Percentiles rank a stretch among this genome's conserved stretches.
These are phyloP conservation scores for Talaromyces adpressus DNA, from an alignment of 495 filamentous ascomycete species.

Conservation along the genomic window DNA sequence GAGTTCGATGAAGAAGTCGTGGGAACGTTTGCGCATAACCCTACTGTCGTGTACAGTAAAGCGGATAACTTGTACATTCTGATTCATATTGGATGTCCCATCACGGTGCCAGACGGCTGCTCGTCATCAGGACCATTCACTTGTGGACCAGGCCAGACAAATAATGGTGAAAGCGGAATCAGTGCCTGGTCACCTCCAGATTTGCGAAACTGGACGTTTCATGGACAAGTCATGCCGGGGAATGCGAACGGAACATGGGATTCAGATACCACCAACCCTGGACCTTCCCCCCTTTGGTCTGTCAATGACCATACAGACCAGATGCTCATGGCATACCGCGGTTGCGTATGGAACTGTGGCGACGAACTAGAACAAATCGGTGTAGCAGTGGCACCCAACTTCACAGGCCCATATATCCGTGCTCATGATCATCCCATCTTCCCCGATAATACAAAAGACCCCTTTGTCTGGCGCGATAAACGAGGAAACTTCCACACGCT, in stretches of 20 bases:
- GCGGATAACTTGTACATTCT: constrained; percentile 25
- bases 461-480: constrained; percentile 34
- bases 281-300: constrained; percentile 21
- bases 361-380: constrained; percentile 14
- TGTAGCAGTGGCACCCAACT: constrained; percentile 12
- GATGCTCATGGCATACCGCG: constrained; percentile 16
- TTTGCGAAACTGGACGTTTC: constrained; percentile 11
- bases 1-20: constrained; percentile 21
- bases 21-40: constrained; percentile 31
- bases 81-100: constrained; percentile 26
- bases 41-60: constrained; percentile 25
- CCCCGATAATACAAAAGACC: constrained; percentile 23
- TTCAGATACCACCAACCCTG: constrained; percentile 22
- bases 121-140: constrained; percentile 7
- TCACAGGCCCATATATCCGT: constrained; percentile 13
- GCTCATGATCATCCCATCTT: constrained; percentile 14
- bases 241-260: constrained; percentile 12
- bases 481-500: constrained; percentile 34
- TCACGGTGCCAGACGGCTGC: constrained; percentile 5
- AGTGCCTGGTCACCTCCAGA: constrained; percentile 12
- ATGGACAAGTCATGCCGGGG: constrained; percentile 13
- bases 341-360: constrained; percentile 15
- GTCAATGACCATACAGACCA: neutral
- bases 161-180: constrained; percentile 17
- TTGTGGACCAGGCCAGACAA: constrained; percentile 15